Evolutionary conservation across 306 rosid genomes (phyloP).

Genomic region (Prinsepia uniflora): DNA sequence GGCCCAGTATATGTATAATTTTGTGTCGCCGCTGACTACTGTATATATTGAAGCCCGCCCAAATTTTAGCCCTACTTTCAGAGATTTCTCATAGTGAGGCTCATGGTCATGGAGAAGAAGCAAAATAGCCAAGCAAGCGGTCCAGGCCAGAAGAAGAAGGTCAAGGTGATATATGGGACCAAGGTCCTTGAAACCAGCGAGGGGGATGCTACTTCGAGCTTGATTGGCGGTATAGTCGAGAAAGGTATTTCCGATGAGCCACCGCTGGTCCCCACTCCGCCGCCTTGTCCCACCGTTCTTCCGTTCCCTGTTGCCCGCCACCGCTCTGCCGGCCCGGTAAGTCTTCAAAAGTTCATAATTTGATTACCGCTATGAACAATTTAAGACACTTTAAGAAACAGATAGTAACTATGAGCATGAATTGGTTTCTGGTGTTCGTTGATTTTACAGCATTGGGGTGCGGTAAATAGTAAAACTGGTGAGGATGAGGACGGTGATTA

Average conservation of each 20-base stretch:
- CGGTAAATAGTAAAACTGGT: conserved; percentile 39
- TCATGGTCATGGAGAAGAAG: conserved; percentile 47
- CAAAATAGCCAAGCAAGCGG: conserved; percentile 28
- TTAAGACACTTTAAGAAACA: neutral
- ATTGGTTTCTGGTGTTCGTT: conserved; percentile 17
- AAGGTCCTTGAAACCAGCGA: conserved; percentile 40
- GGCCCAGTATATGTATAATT: too few relatives aligned
- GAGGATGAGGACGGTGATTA: conserved; percentile 25
- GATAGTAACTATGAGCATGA: neutral
- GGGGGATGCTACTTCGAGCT: conserved; percentile 27
- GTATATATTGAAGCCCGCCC: conserved; percentile 6
- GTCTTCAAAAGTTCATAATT: neutral
- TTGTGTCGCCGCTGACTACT: neutral
- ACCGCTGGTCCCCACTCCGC: conserved; percentile 26
- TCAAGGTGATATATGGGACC: conserved; percentile 34
- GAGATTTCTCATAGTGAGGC: neutral
- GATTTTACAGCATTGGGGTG: conserved; percentile 72
- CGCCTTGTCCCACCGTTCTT: conserved; percentile 59
- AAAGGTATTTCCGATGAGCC: conserved; percentile 57
- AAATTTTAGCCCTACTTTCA: conserved; percentile 13
- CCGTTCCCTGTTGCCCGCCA: conserved; percentile 96
- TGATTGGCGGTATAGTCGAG: conserved; percentile 76
- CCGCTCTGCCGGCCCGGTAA: conserved; percentile 89
- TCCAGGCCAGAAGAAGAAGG: conserved; percentile 18
- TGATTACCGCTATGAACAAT: neutral